phyloP scores from a whole-genome alignment of 108 stramenopile species.

The Schizochytrium sp. region DNA sequence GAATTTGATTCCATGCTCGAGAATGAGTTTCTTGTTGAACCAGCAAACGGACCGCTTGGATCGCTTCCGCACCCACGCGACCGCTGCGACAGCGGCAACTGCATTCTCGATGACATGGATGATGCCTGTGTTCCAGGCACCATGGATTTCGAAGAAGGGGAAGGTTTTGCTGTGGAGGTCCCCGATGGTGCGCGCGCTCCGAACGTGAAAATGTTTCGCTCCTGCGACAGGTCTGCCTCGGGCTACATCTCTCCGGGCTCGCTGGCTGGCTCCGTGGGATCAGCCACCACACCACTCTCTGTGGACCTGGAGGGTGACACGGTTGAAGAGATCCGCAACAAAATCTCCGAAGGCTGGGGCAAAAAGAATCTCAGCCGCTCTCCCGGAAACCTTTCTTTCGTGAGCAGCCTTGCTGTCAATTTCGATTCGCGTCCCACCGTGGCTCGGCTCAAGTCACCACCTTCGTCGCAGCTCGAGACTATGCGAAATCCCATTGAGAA shows the following conservation, averaged over 20 bases:
- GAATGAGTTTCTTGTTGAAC: neutral
- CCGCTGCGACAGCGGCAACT: slow-evolving; percentile 2
- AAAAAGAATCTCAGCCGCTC: neutral
- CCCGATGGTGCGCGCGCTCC: neutral
- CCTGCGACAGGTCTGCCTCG: neutral
- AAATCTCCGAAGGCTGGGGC: neutral
- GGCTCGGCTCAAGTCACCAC: neutral
- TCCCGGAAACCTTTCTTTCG: neutral
- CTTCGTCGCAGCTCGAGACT: neutral
- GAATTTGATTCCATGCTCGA: neutral
- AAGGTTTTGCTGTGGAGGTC: neutral
- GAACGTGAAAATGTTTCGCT: neutral
- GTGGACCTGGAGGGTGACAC: neutral
- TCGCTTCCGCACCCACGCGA: neutral
- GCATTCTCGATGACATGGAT: neutral
- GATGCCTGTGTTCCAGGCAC: neutral
- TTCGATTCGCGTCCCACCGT: neutral
- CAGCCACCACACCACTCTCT: neutral
- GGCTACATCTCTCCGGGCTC: neutral
- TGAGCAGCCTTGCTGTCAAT: neutral
- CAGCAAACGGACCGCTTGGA: neutral
- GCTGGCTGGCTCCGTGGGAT: neutral
- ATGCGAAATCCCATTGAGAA: neutral
- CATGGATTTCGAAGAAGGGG: neutral
- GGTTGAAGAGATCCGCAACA: neutral